These are phyloP conservation scores for Torulaspora globosa DNA, from an alignment of 1,139 yeast species.

Conservation along the genomic window DNA sequence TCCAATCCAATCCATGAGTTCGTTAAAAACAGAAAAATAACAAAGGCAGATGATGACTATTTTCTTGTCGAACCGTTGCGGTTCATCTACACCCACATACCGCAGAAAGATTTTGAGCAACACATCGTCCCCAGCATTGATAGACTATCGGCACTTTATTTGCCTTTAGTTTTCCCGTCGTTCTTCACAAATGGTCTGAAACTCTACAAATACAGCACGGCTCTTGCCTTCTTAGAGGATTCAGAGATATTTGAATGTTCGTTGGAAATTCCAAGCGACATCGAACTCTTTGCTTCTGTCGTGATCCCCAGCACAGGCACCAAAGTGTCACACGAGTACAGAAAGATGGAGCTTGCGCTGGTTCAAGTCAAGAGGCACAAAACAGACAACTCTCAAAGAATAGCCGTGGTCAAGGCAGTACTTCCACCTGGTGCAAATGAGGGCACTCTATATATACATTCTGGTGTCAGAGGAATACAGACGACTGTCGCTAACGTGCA, in stretches of 20 bases:
- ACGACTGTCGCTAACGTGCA: constrained; percentile 58
- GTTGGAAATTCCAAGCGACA: constrained; percentile 61
- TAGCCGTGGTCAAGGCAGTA: constrained; percentile 74
- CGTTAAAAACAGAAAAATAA: constrained; percentile 35
- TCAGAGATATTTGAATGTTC: constrained; percentile 77
- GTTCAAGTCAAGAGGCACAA: constrained; percentile 74
- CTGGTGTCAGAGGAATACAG: constrained; percentile 64
- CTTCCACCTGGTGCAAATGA: constrained; percentile 63
- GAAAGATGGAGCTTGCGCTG: constrained; percentile 53
- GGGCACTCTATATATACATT: constrained; percentile 73
- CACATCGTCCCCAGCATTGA: constrained; percentile 83
- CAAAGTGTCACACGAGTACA: constrained; percentile 18
- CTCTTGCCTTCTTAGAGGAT: constrained; percentile 67
- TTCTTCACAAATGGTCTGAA: constrained; percentile 57
- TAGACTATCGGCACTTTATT: constrained; percentile 67
- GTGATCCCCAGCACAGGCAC: constrained; percentile 25
- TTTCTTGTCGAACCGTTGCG: constrained; percentile 74
- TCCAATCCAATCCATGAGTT: constrained; percentile 47
- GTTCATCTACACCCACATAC: constrained; percentile 80
- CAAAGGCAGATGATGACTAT: constrained; percentile 50
- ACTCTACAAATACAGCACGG: constrained; percentile 69
- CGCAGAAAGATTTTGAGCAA: constrained; percentile 71
- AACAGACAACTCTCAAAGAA: constrained; percentile 45
- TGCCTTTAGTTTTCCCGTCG: constrained; percentile 84
- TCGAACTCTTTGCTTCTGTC: constrained; percentile 52